Base-by-base conservation (phyloP, 2,329 filamentous ascomycete genomes). In the Remersonia thermophila region DNA sequence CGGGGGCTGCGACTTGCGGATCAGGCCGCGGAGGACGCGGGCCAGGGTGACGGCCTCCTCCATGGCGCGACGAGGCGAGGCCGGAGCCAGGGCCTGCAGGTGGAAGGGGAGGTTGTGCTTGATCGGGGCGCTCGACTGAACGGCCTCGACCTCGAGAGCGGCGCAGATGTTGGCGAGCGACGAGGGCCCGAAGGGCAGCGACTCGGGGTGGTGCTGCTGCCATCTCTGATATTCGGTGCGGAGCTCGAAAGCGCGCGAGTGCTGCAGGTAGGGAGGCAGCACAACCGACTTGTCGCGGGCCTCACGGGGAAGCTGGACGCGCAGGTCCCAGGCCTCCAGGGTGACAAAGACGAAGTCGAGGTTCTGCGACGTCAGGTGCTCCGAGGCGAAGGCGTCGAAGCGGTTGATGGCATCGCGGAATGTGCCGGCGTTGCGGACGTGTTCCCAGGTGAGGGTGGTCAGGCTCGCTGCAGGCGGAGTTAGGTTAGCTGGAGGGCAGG, bases 61-160 rank as follows among this genome's bases (percentile, higher is more conserved):
- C 80, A 98, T 93, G 31, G 91, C 91, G 52, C 91, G 83, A 44
- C 91, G 83, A 38, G 91, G 91, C 33, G 89, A 96, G 17, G 91
- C 89, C 30, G 91, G 91, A 33, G 91, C 91, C 44, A 98, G 69
- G 10, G 91, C 89, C 66, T 98, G 91, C 43, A 98, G 70, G 58
- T 98, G 91, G 66, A 98, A 98, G 9, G 91, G 91, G 27, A 98
- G 72, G 58, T 96, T 96, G 60, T 96, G 91, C 64, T 96, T 98
- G 65, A 98, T 96, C 30, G 91, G 91, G 38, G 91, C 89, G 54
- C 87, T 96, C 9, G 87, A 89, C 63, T 96, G 87, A 27, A 98
- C 86, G 38, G 93, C 87, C 62, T 98, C 91, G 32, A 98, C 91
- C 63, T 98, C 91, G 36, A 98, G 78, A 37, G 91, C 91, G 45